phyloP scores from a whole-genome alignment of 306 rosid species.

The Styphnolobium japonicum region DNA sequence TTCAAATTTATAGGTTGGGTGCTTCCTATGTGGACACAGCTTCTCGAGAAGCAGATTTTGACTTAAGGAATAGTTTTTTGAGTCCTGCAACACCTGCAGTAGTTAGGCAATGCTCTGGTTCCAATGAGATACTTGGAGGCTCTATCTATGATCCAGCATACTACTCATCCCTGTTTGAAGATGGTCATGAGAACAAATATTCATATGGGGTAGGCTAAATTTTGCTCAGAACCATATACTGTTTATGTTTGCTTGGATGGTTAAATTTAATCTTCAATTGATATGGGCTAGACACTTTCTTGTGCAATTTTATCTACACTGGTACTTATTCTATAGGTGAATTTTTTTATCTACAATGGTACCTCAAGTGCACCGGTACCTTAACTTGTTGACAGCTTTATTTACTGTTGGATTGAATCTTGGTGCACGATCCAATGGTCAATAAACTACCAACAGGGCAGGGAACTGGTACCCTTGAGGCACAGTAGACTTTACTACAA shows the following conservation, averaged over 20 bases:
- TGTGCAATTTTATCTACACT: slow-evolving; percentile 2
- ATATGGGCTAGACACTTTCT: background rate
- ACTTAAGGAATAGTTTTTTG: slow-evolving; percentile 79
- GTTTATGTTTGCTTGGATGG: slow-evolving; percentile 10
- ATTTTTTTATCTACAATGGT: background rate
- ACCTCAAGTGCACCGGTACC: background rate
- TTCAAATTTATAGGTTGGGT: slow-evolving; percentile 95
- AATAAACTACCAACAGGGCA: background rate
- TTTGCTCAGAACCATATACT: background rate
- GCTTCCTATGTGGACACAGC: slow-evolving; percentile 57
- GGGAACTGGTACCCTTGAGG: background rate
- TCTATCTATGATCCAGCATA: slow-evolving; percentile 82
- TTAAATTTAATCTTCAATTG: slow-evolving; percentile 10
- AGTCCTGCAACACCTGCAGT: slow-evolving; percentile 72
- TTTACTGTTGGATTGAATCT: background rate
- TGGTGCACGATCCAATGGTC: background rate
- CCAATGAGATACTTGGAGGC: slow-evolving; percentile 89
- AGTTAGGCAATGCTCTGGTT: slow-evolving; percentile 60
- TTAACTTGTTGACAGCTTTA: background rate
- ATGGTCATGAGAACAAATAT: slow-evolving; percentile 58
- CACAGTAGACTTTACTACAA: background rate
- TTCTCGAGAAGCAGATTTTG: slow-evolving; percentile 64
- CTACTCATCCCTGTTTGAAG: slow-evolving; percentile 83
- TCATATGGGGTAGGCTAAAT: slow-evolving; percentile 53
- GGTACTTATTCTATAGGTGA: background rate